Base-by-base conservation (phyloP, 306 rosid genomes). In the Morella rubra region DNA sequence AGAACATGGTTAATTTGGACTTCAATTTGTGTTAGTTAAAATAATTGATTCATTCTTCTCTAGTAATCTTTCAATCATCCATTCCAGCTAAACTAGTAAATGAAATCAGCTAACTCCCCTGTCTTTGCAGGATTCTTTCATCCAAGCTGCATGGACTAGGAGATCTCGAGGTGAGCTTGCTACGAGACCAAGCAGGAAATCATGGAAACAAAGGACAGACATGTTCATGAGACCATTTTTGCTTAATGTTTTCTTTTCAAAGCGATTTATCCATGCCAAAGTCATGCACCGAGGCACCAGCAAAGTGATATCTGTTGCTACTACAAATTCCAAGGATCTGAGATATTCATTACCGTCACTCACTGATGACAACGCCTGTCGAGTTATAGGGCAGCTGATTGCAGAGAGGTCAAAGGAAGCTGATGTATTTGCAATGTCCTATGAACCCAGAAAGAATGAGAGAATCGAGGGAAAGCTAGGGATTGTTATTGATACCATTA, bases 331-430 rank as follows among this genome's bases (percentile, higher is more conserved):
- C 45, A 91, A 81, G 89, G 97, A 91, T 80, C 89, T 93, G 67
- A 84, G 98, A 80, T 81, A 73, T 83, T 77, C 96, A 8, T 83
- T 91, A 81, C 89, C 88, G 0, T 93, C 97, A 1, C 84, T 91
- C 52, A 83, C 80, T 0, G 97, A 93, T 80, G 68, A 85, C 59
- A 79, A 87, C 13, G 98, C 97, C 3, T 93, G 94, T 60, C 80
- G 86, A 54, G 82, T 90, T 37, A 69, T 90, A 74, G 97, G 98
- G 51, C 87, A 77, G 82, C 87, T 93, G 55, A 91, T 93, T 72
- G 98, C 97, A 37, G 90, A 94, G 77, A 82, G 93, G 75, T 90
- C 96, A 18, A 91, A 85, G 81, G 97, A 94, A 68, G 97, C 97
- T 52, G 97, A 94, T 86, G 88, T 94, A 10, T 94, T 83, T 79